These are phyloP conservation scores for Ogataea methanolica DNA, from an alignment of 805 yeast species.

Conservation along the genomic window DNA sequence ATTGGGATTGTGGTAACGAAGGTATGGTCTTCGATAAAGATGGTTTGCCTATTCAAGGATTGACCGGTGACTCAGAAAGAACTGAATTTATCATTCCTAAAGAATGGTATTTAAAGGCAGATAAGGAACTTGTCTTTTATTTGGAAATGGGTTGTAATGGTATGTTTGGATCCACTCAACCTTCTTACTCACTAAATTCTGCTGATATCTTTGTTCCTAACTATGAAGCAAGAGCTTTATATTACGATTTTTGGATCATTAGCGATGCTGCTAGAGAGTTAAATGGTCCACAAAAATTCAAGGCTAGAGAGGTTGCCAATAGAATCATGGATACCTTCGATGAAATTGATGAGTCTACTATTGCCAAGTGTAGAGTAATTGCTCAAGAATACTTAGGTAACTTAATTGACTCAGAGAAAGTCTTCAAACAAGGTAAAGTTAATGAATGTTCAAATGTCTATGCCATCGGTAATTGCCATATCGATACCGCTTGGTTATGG, in stretches of 20 bases:
- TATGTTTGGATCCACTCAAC: slow-evolving; percentile 70
- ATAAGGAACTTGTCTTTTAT: slow-evolving; percentile 61
- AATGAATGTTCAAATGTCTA: slow-evolving; percentile 52
- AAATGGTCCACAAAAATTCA: slow-evolving; percentile 77
- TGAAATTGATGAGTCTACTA: slow-evolving; percentile 53
- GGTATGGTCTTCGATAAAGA: slow-evolving; percentile 68
- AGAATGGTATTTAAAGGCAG: slow-evolving; percentile 36
- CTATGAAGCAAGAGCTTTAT: slow-evolving; percentile 70
- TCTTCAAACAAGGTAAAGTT: slow-evolving; percentile 42
- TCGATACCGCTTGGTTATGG: slow-evolving; percentile 99
- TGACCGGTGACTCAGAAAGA: slow-evolving; percentile 83
- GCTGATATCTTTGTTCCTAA: slow-evolving; percentile 85
- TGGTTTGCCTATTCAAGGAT: slow-evolving; percentile 75
- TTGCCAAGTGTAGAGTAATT: slow-evolving; percentile 59
- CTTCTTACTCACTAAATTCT: slow-evolving; percentile 56
- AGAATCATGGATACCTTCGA: slow-evolving; percentile 83
- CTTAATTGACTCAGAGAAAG: slow-evolving; percentile 59
- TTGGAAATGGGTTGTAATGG: slow-evolving; percentile 92
- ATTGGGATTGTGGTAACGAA: slow-evolving; percentile 86
- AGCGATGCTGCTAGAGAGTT: slow-evolving; percentile 91
- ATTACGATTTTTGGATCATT: slow-evolving; percentile 80
- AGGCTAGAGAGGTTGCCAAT: slow-evolving; percentile 76
- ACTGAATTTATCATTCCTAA: slow-evolving; percentile 66
- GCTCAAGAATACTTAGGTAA: slow-evolving; percentile 63
- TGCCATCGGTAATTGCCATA: slow-evolving; percentile 93